Evolutionary conservation across 306 rosid genomes (phyloP).

Genomic region (Hippophae gyantsensis): DNA sequence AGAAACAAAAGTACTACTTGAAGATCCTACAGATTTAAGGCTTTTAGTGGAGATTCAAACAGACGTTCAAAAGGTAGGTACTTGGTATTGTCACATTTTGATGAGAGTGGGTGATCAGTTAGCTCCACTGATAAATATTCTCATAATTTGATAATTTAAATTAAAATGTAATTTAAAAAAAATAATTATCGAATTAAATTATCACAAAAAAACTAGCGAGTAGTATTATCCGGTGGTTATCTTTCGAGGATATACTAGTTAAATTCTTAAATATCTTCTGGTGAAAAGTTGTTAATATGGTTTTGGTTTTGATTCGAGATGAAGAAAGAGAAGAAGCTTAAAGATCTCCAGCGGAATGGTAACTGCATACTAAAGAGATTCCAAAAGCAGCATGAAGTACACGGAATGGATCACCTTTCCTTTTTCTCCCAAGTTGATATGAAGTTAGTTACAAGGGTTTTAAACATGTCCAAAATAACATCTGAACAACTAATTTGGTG

Average conservation of each 20-base stretch:
- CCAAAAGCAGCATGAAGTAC: slow-evolving; percentile 30
- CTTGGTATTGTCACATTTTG: too few species aligned
- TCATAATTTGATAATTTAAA: too few species aligned
- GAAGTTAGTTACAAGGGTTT: slow-evolving; percentile 74
- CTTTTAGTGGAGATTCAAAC: slow-evolving; percentile 40
- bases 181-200: too few species aligned
- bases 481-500: slow-evolving; percentile 90
- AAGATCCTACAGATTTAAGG: slow-evolving; percentile 52
- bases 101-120: too few species aligned
- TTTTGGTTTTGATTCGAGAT: neutral
- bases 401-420: slow-evolving; percentile 45
- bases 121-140: too few species aligned
- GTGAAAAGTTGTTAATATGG: too few species aligned
- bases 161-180: too few species aligned
- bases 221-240: too few species aligned
- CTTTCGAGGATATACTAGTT: too few species aligned
- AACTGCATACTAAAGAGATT: slow-evolving; percentile 71
- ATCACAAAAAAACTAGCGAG: too few species aligned
- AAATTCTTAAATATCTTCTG: too few species aligned
- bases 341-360: slow-evolving; percentile 46
- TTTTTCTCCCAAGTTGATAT: slow-evolving; percentile 74
- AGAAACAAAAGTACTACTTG: slow-evolving; percentile 26
- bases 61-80: slow-evolving; percentile 61
- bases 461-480: slow-evolving; percentile 73
- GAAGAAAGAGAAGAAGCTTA: slow-evolving; percentile 76